phyloP scores from a whole-genome alignment of 805 yeast genomes.

The Ogataea paradorogensis region DNA sequence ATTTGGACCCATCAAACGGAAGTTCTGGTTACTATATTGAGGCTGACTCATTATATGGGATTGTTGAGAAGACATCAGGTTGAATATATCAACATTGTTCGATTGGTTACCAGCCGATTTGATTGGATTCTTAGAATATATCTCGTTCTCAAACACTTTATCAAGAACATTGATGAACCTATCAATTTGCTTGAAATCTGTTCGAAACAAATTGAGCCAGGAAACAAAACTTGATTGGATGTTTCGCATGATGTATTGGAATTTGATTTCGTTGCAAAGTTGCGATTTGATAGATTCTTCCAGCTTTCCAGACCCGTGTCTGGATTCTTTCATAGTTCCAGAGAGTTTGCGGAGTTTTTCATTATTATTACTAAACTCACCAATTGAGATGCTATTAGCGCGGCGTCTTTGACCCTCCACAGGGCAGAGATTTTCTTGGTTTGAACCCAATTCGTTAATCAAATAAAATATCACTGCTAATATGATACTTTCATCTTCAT shows the following conservation, averaged over 20 bases:
- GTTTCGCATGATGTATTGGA: constrained; percentile 26
- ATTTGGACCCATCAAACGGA: constrained; percentile 8
- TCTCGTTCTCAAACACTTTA: constrained; percentile 17
- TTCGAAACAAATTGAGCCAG: constrained; percentile 26
- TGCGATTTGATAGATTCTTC: constrained; percentile 23
- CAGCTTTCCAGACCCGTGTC: constrained; percentile 9
- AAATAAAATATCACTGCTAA: constrained; percentile 29
- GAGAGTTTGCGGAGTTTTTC: constrained; percentile 22
- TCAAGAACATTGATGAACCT: constrained; percentile 14
- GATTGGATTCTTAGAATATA: constrained; percentile 18
- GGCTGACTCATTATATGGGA: constrained; percentile 7
- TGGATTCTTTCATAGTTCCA: constrained; percentile 11
- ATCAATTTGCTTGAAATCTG: constrained; percentile 13
- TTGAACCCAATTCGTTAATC: constrained; percentile 28
- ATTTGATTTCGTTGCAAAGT: constrained; percentile 24
- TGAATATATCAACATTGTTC: constrained; percentile 18
- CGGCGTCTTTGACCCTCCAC: constrained; percentile 14
- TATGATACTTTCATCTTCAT: constrained; percentile 29
- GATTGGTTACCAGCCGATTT: constrained; percentile 7
- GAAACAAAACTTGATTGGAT: constrained; percentile 24
- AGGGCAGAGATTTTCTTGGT: constrained; percentile 5
- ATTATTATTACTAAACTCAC: constrained; percentile 29
- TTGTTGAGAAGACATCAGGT: constrained; percentile 19
- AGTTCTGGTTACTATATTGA: constrained; percentile 4
- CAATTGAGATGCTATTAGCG: constrained; percentile 27